Percentiles rank a stretch among this genome's conserved stretches.
Conservation (phyloP, 352 stramenopile species). For the Globisporangium spiculum region DNA sequence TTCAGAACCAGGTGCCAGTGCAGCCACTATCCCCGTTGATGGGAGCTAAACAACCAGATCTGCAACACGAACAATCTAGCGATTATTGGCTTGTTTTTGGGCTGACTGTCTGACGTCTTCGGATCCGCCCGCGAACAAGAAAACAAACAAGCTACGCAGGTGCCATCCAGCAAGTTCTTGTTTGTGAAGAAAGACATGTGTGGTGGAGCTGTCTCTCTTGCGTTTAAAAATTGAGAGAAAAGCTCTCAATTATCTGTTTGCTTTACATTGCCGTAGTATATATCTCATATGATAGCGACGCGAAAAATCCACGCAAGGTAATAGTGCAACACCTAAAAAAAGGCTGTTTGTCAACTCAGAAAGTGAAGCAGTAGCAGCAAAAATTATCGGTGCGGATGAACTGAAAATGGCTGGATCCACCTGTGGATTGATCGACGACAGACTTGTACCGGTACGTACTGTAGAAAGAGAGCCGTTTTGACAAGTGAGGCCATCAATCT, state of each 20-base stretch:
- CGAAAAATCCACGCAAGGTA: neutral
- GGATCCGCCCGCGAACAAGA: too few species aligned
- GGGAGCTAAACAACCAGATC: neutral
- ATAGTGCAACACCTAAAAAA: neutral
- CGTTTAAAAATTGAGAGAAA: too few species aligned
- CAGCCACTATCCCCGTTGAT: conserved; percentile 9
- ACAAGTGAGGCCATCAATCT: neutral
- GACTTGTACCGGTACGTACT: neutral
- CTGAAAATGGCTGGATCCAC: neutral
- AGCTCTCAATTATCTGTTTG: neutral
- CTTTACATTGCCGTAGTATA: neutral
- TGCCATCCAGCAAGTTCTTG: too few species aligned
- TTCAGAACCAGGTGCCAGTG: conserved; percentile 6
- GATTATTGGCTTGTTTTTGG: neutral
- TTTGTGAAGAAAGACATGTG: too few species aligned
- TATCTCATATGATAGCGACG: neutral
- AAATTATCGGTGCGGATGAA: neutral
- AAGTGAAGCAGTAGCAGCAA: neutral
- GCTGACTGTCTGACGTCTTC: too few species aligned
- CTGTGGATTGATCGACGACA: neutral
- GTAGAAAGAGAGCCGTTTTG: conserved; percentile 8
- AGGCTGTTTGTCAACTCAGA: neutral
- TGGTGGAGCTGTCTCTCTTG: too few species aligned
- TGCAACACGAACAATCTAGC: neutral
- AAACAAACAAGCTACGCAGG: too few species aligned